Conservation (phyloP, 345 rosid species). For the Gossypium australe region DNA sequence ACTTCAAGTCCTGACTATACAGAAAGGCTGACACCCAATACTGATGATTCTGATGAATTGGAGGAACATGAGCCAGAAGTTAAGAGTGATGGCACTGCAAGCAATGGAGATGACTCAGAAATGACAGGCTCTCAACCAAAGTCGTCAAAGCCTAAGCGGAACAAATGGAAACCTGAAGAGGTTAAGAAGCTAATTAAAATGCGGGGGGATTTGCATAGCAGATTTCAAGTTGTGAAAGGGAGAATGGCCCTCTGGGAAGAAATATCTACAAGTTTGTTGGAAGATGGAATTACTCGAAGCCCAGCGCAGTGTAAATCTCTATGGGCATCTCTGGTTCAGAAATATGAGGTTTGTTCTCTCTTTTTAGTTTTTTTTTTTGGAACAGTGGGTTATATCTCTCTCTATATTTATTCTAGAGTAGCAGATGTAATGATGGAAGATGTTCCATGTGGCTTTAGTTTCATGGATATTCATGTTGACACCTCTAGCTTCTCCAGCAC, state of each 20-base stretch:
- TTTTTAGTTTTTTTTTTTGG: conserved; percentile 12
- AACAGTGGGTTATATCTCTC: neutral
- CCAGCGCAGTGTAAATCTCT: conserved; percentile 89
- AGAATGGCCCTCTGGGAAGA: conserved; percentile 97
- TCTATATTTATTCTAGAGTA: conserved; percentile 1
- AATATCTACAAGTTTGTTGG: conserved; percentile 42
- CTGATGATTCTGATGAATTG: conserved; percentile 48
- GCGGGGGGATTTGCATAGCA: conserved; percentile 61
- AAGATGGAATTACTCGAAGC: conserved; percentile 61
- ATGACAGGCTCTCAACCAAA: conserved; percentile 32
- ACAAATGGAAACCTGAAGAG: conserved; percentile 93
- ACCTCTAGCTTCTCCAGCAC: neutral
- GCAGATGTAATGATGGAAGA: neutral
- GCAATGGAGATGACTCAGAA: conserved; percentile 37
- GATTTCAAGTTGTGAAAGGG: conserved; percentile 74
- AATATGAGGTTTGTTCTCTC: conserved; percentile 63
- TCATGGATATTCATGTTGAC: neutral
- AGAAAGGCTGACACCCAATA: conserved; percentile 19
- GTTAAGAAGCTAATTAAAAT: conserved; percentile 60
- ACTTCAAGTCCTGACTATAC: conserved; percentile 31
- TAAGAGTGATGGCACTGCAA: conserved; percentile 29
- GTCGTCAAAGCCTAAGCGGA: conserved; percentile 46
- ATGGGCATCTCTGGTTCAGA: conserved; percentile 81
- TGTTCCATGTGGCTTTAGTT: neutral
- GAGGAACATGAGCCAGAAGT: conserved; percentile 20